Percentiles rank a stretch among this genome's conserved stretches.
Evolutionary conservation across 768 basidiomycete species (phyloP).

Genomic region (Jaapia argillacea): DNA sequence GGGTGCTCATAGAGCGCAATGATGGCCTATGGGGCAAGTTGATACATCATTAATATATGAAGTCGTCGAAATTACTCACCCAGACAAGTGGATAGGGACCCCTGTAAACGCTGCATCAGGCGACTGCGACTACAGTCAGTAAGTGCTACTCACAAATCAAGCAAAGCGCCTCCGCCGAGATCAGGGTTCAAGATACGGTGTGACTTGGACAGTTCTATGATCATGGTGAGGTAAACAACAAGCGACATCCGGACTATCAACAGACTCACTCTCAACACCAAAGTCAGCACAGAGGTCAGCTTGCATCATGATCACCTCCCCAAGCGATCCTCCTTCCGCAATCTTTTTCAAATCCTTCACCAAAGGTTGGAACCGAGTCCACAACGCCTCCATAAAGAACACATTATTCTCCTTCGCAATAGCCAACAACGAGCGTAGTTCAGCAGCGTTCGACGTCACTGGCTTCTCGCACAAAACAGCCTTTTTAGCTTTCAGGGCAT

Average conservation of each 20-base stretch:
- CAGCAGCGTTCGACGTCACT: conserved; percentile 66
- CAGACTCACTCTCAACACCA: conserved; percentile 45
- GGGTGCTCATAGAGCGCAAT: conserved; percentile 73
- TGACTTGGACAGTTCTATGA: conserved; percentile 49
- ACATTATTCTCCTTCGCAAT: conserved; percentile 71
- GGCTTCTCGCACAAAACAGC: conserved; percentile 89
- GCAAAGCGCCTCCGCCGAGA: conserved; percentile 74
- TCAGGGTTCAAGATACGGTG: conserved; percentile 72
- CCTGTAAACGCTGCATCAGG: conserved; percentile 21
- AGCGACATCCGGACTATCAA: not conserved
- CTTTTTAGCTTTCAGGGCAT: conserved; percentile 70
- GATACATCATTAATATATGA: too few species aligned
- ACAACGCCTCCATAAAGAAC: conserved; percentile 90
- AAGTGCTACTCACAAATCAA: conserved; percentile 58
- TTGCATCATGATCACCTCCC: conserved; percentile 53
- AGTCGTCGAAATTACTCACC: conserved; percentile 34
- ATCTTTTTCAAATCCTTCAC: conserved; percentile 53
- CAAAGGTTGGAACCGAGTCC: conserved; percentile 78
- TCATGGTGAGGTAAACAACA: too few species aligned
- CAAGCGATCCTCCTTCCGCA: conserved; percentile 52
- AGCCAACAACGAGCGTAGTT: conserved; percentile 61
- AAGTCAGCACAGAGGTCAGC: conserved; percentile 75
- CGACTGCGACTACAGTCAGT: not conserved
- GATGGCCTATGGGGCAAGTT: conserved; percentile 72
- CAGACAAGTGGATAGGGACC: conserved; percentile 79